phyloP scores from a whole-genome alignment of 371 early-diverging fungal genomes.

The Chytridium lagenaria region DNA sequence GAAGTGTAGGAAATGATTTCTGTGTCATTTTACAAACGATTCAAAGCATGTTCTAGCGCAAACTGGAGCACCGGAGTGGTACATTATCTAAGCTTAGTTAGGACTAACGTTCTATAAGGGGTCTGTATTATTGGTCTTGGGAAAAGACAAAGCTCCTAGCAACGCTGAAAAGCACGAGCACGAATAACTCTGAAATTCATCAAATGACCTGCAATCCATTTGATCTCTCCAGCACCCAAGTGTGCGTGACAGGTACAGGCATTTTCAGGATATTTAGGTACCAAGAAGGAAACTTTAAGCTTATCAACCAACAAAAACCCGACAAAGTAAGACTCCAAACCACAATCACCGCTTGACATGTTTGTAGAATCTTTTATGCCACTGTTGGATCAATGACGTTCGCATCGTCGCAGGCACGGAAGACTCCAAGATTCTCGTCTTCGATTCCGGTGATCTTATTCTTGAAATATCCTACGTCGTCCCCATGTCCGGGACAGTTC shows the following conservation, averaged over 20 bases:
- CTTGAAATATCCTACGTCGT: conserved; percentile 49
- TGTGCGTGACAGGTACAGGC: conserved; percentile 50
- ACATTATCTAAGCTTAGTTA: background rate
- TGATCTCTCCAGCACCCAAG: conserved; percentile 43
- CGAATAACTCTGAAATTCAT: conserved; percentile 43
- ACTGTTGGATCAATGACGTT: conserved; percentile 51
- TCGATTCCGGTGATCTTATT: conserved; percentile 53
- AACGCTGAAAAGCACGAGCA: conserved; percentile 41
- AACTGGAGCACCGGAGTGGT: conserved; percentile 56
- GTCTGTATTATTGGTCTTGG: conserved; percentile 50
- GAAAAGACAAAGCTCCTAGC: conserved; percentile 53
- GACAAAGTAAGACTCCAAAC: conserved; percentile 43
- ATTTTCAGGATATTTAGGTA: conserved; percentile 48
- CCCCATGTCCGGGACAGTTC: conserved; percentile 24
- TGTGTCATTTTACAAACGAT: conserved; percentile 50
- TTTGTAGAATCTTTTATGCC: conserved; percentile 49
- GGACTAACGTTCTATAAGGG: conserved; percentile 32
- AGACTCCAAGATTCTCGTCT: conserved; percentile 53
- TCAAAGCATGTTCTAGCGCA: conserved; percentile 49
- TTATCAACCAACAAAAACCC: conserved; percentile 48
- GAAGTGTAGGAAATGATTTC: conserved; percentile 50
- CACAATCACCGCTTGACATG: background rate
- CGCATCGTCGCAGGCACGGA: conserved; percentile 54
- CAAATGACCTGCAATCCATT: conserved; percentile 53
- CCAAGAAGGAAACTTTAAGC: conserved; percentile 50